Evolutionary conservation across 179 eudicot genomes (phyloP).

Genomic region (Corrigiola litoralis): DNA sequence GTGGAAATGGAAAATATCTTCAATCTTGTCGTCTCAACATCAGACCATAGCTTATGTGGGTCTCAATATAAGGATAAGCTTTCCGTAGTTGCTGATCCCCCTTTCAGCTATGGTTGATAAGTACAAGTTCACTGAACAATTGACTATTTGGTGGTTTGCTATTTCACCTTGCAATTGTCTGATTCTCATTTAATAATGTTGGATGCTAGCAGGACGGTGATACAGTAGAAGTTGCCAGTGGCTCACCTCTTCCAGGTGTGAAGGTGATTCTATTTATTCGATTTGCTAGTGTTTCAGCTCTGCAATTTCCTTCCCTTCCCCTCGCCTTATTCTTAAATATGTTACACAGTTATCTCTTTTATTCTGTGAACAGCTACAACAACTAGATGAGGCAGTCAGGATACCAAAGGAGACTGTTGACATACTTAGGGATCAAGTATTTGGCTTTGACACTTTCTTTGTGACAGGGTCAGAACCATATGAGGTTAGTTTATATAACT

Average conservation of each 20-base stretch:
- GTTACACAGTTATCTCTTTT: constrained; percentile 10
- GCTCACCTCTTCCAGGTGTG: constrained; percentile 98
- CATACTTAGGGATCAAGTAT: constrained; percentile 79
- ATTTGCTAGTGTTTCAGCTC: constrained; percentile 13
- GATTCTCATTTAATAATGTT: constrained; percentile 10
- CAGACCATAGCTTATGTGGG: background rate
- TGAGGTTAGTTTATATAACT: constrained; percentile 53
- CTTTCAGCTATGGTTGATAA: background rate
- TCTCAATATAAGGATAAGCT: background rate
- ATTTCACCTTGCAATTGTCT: background rate
- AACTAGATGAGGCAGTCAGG: constrained; percentile 59
- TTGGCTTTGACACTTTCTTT: constrained; percentile 93
- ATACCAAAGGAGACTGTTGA: constrained; percentile 88
- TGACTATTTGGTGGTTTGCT: background rate
- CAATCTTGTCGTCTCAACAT: background rate
- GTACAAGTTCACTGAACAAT: background rate
- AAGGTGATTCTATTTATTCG: constrained; percentile 56
- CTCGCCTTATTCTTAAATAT: background rate
- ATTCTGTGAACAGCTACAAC: constrained; percentile 48
- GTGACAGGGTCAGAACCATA: constrained; percentile 95
- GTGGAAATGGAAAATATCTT: too few relatives aligned
- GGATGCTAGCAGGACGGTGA: constrained; percentile 45
- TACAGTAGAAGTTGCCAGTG: constrained; percentile 58
- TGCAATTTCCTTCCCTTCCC: background rate
- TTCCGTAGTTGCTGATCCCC: background rate